Evolutionary conservation across 1,284 basidiomycete species (phyloP).

Genomic region (Fereydounia khargensis): DNA sequence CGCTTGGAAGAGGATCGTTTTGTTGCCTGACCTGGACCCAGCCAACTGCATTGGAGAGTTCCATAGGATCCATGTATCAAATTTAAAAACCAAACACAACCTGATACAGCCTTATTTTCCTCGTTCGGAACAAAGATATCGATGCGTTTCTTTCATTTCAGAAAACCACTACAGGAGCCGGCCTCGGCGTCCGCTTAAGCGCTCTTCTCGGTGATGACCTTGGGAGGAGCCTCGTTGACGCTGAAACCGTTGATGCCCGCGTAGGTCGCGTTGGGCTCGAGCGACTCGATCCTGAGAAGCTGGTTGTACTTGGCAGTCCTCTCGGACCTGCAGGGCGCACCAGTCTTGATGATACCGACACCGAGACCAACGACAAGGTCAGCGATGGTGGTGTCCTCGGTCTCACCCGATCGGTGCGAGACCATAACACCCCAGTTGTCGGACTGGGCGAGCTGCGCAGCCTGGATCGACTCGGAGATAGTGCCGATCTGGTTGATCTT

Average conservation of each 20-base stretch:
- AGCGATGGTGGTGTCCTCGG: slow-evolving; percentile 71
- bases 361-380: slow-evolving; percentile 94
- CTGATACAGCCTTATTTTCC: too few species aligned
- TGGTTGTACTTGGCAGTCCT: slow-evolving; percentile 71
- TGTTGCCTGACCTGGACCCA: too few species aligned
- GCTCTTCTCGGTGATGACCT: slow-evolving; percentile 44
- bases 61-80: too few species aligned
- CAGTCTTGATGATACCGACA: slow-evolving; percentile 95
- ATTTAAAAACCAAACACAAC: too few species aligned
- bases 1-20: too few species aligned
- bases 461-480: slow-evolving; percentile 97
- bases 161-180: too few species aligned
- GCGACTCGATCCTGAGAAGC: slow-evolving; percentile 52
- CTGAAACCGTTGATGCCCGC: slow-evolving; percentile 54
- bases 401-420: slow-evolving; percentile 94
- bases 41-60: too few species aligned
- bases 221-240: slow-evolving; percentile 42
- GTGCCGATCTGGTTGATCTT: slow-evolving; percentile 96
- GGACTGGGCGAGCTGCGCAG: slow-evolving; percentile 92
- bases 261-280: slow-evolving; percentile 45
- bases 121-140: too few species aligned
- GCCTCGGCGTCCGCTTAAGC: slow-evolving; percentile 12
- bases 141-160: not conserved
- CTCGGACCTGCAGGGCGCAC: slow-evolving; percentile 88
- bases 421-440: slow-evolving; percentile 99